Conservation (phyloP, 1,284 basidiomycete genomes). For the Taiwanofungus camphoratus region DNA sequence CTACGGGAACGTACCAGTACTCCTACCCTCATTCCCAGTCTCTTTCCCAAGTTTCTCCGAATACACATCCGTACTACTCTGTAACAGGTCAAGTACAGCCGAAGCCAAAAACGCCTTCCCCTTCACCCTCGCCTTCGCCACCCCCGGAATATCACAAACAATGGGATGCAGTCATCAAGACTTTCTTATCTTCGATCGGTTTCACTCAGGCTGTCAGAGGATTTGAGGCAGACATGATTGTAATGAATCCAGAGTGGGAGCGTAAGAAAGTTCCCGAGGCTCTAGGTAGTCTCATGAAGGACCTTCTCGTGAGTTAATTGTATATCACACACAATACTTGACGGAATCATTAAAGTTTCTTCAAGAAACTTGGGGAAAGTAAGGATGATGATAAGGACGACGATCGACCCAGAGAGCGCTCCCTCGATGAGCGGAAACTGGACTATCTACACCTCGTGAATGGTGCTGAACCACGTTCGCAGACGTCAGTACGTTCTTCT, state of each 20-base stretch:
- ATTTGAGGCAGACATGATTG: constrained; percentile 64
- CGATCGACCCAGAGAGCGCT: constrained; percentile 23
- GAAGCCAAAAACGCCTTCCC: constrained; percentile 11
- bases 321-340: too few species aligned
- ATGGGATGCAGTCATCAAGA: constrained; percentile 56
- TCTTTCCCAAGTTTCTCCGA: constrained; percentile 1
- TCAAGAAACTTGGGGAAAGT: constrained; percentile 10
- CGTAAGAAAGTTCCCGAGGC: constrained; percentile 47
- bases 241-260: constrained; percentile 65
- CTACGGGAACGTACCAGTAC: constrained; percentile 12
- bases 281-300: constrained; percentile 43
- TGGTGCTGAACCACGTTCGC: constrained; percentile 42
- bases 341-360: too few species aligned
- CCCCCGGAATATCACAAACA: constrained; percentile 42
- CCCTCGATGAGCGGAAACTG: constrained; percentile 60
- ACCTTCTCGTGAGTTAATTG: constrained; percentile 44
- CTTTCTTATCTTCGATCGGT: constrained; percentile 51
- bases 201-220: constrained; percentile 56
- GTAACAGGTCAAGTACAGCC: neutral
- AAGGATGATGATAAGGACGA: constrained; percentile 14
- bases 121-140: constrained; percentile 22
- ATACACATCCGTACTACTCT: neutral
- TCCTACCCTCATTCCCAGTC: constrained; percentile 4
- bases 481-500: constrained; percentile 44
- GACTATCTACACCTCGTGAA: constrained; percentile 47